These are phyloP conservation scores for Amanita polypyramis DNA, from an alignment of 768 basidiomycete species.

Conservation along the genomic window DNA sequence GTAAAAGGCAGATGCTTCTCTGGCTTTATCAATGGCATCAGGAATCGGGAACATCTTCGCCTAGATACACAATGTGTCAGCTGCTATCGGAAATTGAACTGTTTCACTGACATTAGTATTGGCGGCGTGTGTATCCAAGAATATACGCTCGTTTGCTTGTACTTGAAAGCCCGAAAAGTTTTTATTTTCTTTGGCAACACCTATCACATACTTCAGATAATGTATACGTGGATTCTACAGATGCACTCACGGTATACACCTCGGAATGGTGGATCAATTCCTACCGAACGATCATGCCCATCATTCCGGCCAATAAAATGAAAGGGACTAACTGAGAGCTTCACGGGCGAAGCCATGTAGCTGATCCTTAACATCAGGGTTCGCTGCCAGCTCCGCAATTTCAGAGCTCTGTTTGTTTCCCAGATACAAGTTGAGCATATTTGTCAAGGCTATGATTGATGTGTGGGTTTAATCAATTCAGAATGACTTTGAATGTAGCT, in stretches of 20 bases:
- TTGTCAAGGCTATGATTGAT: slow-evolving; percentile 40
- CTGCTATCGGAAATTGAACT: background rate
- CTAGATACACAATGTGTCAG: slow-evolving; percentile 20
- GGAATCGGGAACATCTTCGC: slow-evolving; percentile 42
- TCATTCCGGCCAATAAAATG: background rate
- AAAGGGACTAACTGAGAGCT: slow-evolving; percentile 46
- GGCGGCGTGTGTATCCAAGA: slow-evolving; percentile 51
- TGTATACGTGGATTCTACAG: background rate
- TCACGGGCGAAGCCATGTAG: slow-evolving; percentile 56
- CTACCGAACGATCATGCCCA: slow-evolving; percentile 21
- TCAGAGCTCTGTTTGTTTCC: slow-evolving; percentile 32
- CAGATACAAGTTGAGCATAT: slow-evolving; percentile 56
- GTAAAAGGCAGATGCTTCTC: slow-evolving; percentile 33
- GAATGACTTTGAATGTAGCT: background rate
- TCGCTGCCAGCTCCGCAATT: slow-evolving; percentile 26
- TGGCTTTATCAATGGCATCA: slow-evolving; percentile 28
- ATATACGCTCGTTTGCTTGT: slow-evolving; percentile 42
- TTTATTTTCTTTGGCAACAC: slow-evolving; percentile 37
- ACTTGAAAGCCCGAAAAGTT: slow-evolving; percentile 30
- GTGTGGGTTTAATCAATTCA: background rate
- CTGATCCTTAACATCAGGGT: slow-evolving; percentile 19
- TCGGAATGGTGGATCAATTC: slow-evolving; percentile 63
- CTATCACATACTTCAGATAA: slow-evolving; percentile 15
- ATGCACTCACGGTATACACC: slow-evolving; percentile 50
- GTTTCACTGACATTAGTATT: slow-evolving; percentile 40